A percentile compares a stretch with the other conserved stretches of the same genome.
These are phyloP conservation scores for Carnegiea gigantea DNA, from an alignment of 179 eudicot species.

Conservation along the genomic window DNA sequence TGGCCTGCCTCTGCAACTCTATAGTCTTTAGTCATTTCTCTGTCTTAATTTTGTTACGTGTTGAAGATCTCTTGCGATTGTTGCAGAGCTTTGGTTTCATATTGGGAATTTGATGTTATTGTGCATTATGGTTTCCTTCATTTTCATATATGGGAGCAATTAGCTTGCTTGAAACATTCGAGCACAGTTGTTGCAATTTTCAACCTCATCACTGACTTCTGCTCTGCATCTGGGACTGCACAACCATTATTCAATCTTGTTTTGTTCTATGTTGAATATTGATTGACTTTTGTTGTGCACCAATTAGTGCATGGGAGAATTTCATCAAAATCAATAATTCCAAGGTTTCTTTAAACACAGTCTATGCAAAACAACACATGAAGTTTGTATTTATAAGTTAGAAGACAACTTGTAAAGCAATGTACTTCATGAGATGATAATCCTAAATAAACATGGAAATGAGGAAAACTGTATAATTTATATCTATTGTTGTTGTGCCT, in stretches of 20 bases:
- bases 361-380: neutral
- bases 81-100: neutral
- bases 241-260: too few species aligned
- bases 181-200: neutral
- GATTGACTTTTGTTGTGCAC: neutral
- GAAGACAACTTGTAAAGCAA: too few species aligned
- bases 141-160: neutral
- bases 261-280: neutral
- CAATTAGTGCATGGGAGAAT: neutral
- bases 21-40: neutral
- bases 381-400: too few species aligned
- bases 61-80: neutral
- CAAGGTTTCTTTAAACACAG: neutral
- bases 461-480: neutral
- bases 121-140: too few species aligned
- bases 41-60: neutral
- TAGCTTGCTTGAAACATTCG: neutral
- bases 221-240: too few species aligned
- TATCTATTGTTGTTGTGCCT: too few species aligned
- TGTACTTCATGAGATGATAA: too few species aligned
- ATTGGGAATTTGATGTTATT: neutral
- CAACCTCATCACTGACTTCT: neutral
- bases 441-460: neutral
- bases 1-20: neutral
- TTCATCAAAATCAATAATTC: neutral